Evolutionary conservation across 176 grass and related monocot genomes (phyloP), one percentile per base, ranked within the genome.

Genomic region (Phragmites australis): DNA sequence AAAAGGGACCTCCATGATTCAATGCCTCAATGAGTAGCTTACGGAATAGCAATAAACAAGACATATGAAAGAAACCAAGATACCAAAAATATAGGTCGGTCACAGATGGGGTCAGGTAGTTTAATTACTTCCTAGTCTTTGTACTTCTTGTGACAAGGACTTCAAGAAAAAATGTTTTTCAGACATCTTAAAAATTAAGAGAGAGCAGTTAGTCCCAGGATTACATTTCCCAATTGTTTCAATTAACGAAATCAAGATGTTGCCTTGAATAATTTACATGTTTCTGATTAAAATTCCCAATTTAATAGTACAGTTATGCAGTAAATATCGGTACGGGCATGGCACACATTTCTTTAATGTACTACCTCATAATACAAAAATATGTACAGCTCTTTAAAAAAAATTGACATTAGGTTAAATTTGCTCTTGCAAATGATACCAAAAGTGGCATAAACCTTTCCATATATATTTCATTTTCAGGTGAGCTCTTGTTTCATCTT

Each of bases 371-470:
- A 41, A 18, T 37, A 41, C 2, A 68, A 6, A 78, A n/a, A 63
- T 21, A 43, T 44, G 13, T 19, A 21, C 41, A 30, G 59, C 4
- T 57, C 29, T 42, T 53, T 62, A 40, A 2, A 60, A 40, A n/a
- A 37, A 71, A 1, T 26, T 10, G 5, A 19, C 2, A 75, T 26
- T 54, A 41, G 22, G 41, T 77, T 55, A 64, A 59, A 53, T 21
- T 80, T 79, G 13, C 58, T 78, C 1, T 57, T 80, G 40, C 32
- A 62, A 68, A 67, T 23, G 52, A 16, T 53, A 75, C 9, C 32
- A 10, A 57, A 57, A 31, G 12, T 9, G 44, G 45, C 9, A 40
- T 34, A 32, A 26, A 56, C 68, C 5, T 73, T 43, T 48, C 1
- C 18, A 5, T 9, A 8, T 68, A 16, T 40, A 21, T 54, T 48